These are phyloP conservation scores for Canna indica DNA, from an alignment of 176 grass and related monocot species.

Conservation along the genomic window DNA sequence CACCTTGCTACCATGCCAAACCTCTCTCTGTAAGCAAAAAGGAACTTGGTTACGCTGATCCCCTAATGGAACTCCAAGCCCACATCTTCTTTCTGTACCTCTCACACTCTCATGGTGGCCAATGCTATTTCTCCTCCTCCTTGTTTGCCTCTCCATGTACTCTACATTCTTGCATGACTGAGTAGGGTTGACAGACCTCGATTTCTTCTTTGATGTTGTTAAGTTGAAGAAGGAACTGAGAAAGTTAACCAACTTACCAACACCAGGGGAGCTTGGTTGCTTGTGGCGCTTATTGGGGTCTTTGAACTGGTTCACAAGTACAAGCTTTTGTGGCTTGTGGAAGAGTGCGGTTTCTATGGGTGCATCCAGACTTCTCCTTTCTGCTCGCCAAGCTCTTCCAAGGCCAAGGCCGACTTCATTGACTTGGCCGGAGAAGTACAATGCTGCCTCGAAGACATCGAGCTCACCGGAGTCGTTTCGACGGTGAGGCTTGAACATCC, in stretches of 20 bases:
- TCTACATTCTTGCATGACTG: background rate
- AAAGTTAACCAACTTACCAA: background rate
- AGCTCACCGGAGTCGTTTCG: conserved; percentile 36
- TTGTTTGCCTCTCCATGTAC: background rate
- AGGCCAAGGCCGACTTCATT: background rate
- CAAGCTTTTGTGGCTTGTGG: background rate
- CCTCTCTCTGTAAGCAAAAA: background rate
- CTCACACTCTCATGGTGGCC: background rate
- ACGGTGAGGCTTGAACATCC: background rate
- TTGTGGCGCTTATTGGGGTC: background rate
- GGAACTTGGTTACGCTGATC: background rate
- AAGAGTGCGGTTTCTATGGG: background rate
- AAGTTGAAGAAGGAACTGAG: background rate
- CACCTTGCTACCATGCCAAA: background rate
- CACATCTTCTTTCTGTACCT: background rate
- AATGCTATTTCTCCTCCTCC: background rate
- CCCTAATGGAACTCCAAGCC: background rate
- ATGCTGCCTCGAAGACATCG: conserved; percentile 34
- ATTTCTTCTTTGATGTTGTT: background rate
- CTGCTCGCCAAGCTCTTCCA: background rate
- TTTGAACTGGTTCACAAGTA: background rate
- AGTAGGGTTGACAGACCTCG: background rate
- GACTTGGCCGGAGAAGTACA: conserved; percentile 29
- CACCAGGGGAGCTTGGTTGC: background rate
- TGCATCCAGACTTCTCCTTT: background rate